A percentile compares a stretch with the other conserved stretches of the same genome.
These are phyloP conservation scores for Zymoseptoria pseudotritici DNA, from an alignment of 2,329 filamentous ascomycete species.

Conservation along the genomic window DNA sequence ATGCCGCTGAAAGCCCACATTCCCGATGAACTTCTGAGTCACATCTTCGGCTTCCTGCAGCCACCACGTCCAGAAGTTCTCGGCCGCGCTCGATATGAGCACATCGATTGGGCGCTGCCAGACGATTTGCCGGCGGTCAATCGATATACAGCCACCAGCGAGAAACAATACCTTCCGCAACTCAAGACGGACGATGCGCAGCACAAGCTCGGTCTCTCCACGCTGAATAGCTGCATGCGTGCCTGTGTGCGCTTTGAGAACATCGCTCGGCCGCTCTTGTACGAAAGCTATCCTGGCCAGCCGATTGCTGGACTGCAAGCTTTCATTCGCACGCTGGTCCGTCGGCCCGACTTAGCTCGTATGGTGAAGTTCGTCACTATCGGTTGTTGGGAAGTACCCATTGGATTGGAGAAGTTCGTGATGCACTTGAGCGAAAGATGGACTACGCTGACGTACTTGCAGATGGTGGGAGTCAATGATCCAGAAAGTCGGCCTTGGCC, in stretches of 20 bases:
- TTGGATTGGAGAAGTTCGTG: not conserved
- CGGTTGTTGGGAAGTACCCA: not conserved
- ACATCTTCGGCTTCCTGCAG: not conserved
- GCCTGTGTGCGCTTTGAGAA: not conserved
- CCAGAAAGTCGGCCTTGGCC: not conserved
- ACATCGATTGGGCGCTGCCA: not conserved
- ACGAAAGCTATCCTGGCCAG: not conserved
- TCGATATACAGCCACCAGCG: not conserved
- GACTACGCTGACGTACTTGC: not conserved
- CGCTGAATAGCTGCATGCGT: not conserved
- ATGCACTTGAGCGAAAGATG: not conserved
- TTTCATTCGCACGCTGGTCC: not conserved
- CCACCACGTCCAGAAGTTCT: not conserved
- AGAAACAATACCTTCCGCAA: not conserved
- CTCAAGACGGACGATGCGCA: not conserved
- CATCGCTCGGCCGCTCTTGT: not conserved
- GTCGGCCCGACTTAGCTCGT: not conserved
- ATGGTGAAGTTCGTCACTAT: not conserved
- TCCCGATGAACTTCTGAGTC: not conserved
- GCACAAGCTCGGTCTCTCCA: not conserved
- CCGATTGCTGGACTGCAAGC: not conserved
- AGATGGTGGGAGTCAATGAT: not conserved
- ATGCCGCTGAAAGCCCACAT: not conserved
- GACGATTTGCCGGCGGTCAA: not conserved
- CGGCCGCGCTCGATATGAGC: not conserved